Evolutionary conservation across 495 filamentous ascomycete genomes (phyloP).

Genomic region (Penicillium coffeae): DNA sequence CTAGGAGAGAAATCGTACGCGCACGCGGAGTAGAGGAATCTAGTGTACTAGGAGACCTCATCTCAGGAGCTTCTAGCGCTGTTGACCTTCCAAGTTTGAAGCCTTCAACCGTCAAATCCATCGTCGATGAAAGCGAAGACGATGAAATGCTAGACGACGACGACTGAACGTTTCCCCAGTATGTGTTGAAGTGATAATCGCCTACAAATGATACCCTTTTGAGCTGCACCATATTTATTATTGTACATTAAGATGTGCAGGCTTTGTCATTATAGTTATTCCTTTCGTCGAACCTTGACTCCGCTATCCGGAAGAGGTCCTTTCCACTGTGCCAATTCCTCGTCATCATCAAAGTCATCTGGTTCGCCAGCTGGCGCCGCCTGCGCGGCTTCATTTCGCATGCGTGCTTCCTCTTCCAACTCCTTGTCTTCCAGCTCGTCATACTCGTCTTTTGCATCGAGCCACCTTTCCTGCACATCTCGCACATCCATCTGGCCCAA

Average conservation of each 20-base stretch:
- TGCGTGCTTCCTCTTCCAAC: constrained; percentile 58
- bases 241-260: constrained; percentile 21
- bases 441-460: constrained; percentile 82
- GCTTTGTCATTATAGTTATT: constrained; percentile 7
- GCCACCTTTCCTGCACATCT: constrained; percentile 93
- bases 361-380: constrained; percentile 15
- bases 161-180: constrained; percentile 10
- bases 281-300: constrained; percentile 44
- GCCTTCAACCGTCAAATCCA: constrained; percentile 16
- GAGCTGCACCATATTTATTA: constrained; percentile 12
- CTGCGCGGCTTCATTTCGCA: constrained; percentile 28
- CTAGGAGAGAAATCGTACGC: constrained; percentile 64
- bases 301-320: constrained; percentile 39
- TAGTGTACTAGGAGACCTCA: constrained; percentile 38
- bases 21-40: constrained; percentile 47
- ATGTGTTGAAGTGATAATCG: neutral
- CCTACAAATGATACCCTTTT: constrained; percentile 19
- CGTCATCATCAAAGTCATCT: constrained; percentile 27
- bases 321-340: constrained; percentile 33
- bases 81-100: constrained; percentile 1
- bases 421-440: constrained; percentile 74
- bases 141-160: constrained; percentile 43
- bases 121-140: constrained; percentile 47
- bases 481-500: constrained; percentile 70
- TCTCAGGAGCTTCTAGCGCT: constrained; percentile 18